phyloP scores from a whole-genome alignment of 768 basidiomycete genomes.

The Pholiota molesta region DNA sequence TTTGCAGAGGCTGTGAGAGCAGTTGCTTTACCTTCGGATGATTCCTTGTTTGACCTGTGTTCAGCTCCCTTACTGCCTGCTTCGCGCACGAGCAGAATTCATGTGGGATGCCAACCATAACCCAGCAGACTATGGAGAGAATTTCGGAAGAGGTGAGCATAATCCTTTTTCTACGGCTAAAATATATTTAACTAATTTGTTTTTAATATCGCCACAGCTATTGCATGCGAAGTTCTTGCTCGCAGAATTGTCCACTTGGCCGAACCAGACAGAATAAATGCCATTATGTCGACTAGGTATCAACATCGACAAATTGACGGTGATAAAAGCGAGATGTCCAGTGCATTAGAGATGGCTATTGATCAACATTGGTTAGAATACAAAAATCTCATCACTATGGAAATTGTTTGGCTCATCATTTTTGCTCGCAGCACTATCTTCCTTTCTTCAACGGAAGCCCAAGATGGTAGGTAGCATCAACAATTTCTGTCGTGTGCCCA shows the following conservation, averaged over 20 bases:
- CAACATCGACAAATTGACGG: slow-evolving; percentile 74
- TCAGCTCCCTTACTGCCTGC: slow-evolving; percentile 81
- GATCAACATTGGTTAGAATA: slow-evolving; percentile 78
- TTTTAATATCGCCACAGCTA: slow-evolving; percentile 44
- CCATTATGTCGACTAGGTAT: slow-evolving; percentile 81
- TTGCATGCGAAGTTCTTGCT: slow-evolving; percentile 84
- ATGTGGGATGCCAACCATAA: slow-evolving; percentile 80
- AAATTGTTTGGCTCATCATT: background rate
- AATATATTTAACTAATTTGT: slow-evolving; percentile 6
- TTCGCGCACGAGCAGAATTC: slow-evolving; percentile 79
- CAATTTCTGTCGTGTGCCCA: background rate
- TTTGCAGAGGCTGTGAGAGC: slow-evolving; percentile 76
- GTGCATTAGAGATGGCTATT: slow-evolving; percentile 88
- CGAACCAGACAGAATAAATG: slow-evolving; percentile 61
- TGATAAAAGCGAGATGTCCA: slow-evolving; percentile 71
- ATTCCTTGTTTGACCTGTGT: background rate
- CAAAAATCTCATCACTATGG: background rate
- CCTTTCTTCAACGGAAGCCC: slow-evolving; percentile 83
- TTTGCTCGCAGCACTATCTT: slow-evolving; percentile 65
- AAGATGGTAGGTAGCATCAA: slow-evolving; percentile 56
- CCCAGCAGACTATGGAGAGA: slow-evolving; percentile 88
- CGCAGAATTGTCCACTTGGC: slow-evolving; percentile 75
- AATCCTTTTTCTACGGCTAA: background rate
- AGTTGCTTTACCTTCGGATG: background rate
- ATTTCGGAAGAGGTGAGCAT: slow-evolving; percentile 69